Evolutionary conservation across 768 basidiomycete genomes (phyloP).

Genomic region (Rubroboletus pulcherrimus): DNA sequence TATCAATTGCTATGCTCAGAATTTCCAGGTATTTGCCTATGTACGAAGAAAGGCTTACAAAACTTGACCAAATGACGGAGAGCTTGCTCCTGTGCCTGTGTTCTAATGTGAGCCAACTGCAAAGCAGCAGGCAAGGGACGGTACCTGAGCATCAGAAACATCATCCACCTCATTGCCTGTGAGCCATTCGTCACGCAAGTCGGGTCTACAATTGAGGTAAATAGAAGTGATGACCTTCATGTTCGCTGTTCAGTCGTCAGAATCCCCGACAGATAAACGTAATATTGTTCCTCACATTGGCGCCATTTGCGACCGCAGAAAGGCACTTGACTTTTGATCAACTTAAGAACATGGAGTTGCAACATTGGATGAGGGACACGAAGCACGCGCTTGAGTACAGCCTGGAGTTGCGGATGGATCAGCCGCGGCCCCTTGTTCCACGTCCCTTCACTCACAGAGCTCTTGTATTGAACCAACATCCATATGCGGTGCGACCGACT

Average conservation of each 20-base stretch:
- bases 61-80: slow-evolving; percentile 92
- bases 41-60: slow-evolving; percentile 52
- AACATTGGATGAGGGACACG: slow-evolving; percentile 92
- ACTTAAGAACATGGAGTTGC: slow-evolving; percentile 90
- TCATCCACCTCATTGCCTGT: slow-evolving; percentile 91
- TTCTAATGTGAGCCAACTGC: slow-evolving; percentile 9
- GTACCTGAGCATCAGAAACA: slow-evolving; percentile 84
- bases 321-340: slow-evolving; percentile 98
- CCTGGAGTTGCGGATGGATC: slow-evolving; percentile 45
- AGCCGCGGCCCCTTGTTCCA: neutral
- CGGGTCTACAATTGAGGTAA: slow-evolving; percentile 95
- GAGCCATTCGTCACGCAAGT: slow-evolving; percentile 96
- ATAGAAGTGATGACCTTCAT: slow-evolving; percentile 99
- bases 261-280: neutral
- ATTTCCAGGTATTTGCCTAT: neutral
- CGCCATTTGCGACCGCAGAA: slow-evolving; percentile 98
- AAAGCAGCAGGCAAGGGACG: slow-evolving; percentile 11
- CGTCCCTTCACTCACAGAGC: slow-evolving; percentile 62
- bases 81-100: slow-evolving; percentile 90
- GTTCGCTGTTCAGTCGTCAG: slow-evolving; percentile 59
- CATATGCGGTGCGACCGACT: slow-evolving; percentile 90
- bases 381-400: slow-evolving; percentile 91
- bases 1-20: slow-evolving; percentile 28
- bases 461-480: slow-evolving; percentile 97
- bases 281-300: slow-evolving; percentile 60